Base-by-base conservation (phyloP, 2,329 filamentous ascomycete genomes). In the Trichoderma pleuroti region DNA sequence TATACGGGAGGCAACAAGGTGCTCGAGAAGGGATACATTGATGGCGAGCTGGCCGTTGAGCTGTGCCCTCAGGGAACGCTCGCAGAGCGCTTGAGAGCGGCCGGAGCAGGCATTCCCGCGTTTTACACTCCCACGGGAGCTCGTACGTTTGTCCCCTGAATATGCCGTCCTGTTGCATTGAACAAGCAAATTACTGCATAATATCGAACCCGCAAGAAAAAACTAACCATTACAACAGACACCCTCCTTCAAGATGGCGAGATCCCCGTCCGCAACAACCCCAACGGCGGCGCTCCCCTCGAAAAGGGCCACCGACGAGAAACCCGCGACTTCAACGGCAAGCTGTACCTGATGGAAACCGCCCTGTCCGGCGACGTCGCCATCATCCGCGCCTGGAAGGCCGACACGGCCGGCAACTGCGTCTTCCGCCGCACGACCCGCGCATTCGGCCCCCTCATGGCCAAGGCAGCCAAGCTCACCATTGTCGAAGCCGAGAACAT, bases 401-500 rank as follows among this genome's bases (percentile, higher is more conserved):
- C 87, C 0, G 92, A 95, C 77, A 87, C 89, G 72, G 88, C 91
- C 5, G 92, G 92, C 14, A 95, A 95, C 80, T 93, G 91, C 77
- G 86, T 93, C 49, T 96, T 97, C 83, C 85, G 92, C 79, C 90
- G 92, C 80, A 91, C 92, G 0, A 93, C 91, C 36, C 92, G 92
- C 78, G 89, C 91, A 0, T 94, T 93, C 73, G 91, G 89, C 1
- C 87, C 88, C 7, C 86, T 93, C 73, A 93, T 94, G 91, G 93
- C 92, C 72, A 94, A 95, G 81, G 93, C 93, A 0, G 93, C 92
- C 0, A 88, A 86, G 61, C 77, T 92, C 49, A 91, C 92, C 30
- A 94, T 97, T 52, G 92, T 96, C 46, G 93, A 97, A 78, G 93
- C 93, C 1, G 93, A 97, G 77, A 86, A 95, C 73, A 93, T 97